Evolutionary conservation across 164 flowering plant genomes (phyloP).

Genomic region (Magnolia kwangsiensis): DNA sequence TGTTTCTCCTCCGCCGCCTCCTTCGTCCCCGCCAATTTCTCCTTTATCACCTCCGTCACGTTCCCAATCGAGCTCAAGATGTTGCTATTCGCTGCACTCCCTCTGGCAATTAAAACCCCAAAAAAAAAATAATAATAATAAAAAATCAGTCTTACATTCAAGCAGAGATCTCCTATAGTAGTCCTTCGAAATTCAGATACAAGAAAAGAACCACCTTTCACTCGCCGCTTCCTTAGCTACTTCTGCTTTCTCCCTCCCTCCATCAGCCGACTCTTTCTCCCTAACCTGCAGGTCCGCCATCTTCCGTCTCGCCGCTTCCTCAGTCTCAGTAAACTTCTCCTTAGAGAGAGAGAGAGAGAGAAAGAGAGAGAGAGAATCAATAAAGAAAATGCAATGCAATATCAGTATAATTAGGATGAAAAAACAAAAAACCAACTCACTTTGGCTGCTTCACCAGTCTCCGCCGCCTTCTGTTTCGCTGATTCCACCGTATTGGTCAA

Average conservation of each 20-base stretch:
- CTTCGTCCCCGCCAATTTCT: constrained; percentile 26
- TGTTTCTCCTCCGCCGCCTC: constrained; percentile 17
- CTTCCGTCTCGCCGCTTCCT: constrained; percentile 44
- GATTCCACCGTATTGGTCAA: constrained; percentile 37
- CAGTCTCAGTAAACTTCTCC: constrained; percentile 43
- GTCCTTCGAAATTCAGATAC: neutral
- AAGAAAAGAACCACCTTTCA: constrained; percentile 15
- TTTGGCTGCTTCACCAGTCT: constrained; percentile 7
- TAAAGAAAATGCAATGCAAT: neutral
- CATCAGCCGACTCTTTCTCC: constrained; percentile 27
- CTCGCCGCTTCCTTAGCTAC: constrained; percentile 7
- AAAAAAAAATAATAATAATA: neutral
- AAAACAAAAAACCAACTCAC: neutral
- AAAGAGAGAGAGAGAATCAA: neutral
- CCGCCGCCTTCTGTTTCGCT: constrained; percentile 48
- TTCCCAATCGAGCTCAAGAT: constrained; percentile 27
- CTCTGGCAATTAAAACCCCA: constrained; percentile 13
- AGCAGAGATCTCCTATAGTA: neutral
- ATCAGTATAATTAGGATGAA: neutral
- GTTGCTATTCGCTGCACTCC: constrained; percentile 15
- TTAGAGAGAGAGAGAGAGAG: constrained; percentile 8
- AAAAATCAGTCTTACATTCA: neutral
- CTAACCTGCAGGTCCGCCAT: constrained; percentile 44
- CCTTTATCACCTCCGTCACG: constrained; percentile 34
- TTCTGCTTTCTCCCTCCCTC: constrained; percentile 2